These are phyloP conservation scores for Curvularia sp. DNA, from an alignment of 2,329 filamentous ascomycete genomes.

Conservation along the genomic window DNA sequence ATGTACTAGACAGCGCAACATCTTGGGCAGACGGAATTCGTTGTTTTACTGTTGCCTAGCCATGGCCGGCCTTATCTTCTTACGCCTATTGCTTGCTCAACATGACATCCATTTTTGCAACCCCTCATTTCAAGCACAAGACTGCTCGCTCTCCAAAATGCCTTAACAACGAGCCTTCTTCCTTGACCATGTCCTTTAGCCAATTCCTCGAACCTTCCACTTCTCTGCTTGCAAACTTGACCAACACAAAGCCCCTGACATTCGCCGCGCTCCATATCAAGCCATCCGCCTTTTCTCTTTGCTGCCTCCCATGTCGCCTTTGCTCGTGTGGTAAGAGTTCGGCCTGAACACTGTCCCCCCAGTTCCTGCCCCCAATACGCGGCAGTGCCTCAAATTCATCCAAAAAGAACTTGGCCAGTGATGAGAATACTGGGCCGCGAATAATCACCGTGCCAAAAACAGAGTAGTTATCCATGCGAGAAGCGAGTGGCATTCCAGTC, in stretches of 20 bases:
- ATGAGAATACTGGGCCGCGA: conserved; percentile 72
- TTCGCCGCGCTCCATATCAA: conserved; percentile 50
- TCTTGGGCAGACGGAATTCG: neutral
- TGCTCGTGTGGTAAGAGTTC: conserved; percentile 53
- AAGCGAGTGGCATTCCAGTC: conserved; percentile 39
- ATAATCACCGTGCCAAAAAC: conserved; percentile 87
- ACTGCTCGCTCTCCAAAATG: conserved; percentile 82
- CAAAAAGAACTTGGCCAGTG: conserved; percentile 76
- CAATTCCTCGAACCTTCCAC: conserved; percentile 83
- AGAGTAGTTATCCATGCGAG: conserved; percentile 74
- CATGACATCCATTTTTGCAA: neutral
- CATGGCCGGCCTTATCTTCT: neutral
- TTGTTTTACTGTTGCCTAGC: neutral
- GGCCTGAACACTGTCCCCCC: conserved; percentile 58
- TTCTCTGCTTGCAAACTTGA: conserved; percentile 86
- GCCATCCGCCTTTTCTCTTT: conserved; percentile 59
- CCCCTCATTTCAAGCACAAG: conserved; percentile 63
- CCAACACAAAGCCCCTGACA: conserved; percentile 73
- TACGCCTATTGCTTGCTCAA: neutral
- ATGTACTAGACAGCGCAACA: conserved; percentile 11
- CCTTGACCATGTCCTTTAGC: conserved; percentile 75
- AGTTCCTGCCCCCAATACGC: conserved; percentile 82
- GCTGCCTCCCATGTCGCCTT: conserved; percentile 60
- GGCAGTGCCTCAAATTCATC: conserved; percentile 79
- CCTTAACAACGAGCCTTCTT: conserved; percentile 73